Percentiles rank a stretch among this genome's conserved stretches.
phyloP scores from a whole-genome alignment of 768 basidiomycete species.

The Lactarius hengduanensis region DNA sequence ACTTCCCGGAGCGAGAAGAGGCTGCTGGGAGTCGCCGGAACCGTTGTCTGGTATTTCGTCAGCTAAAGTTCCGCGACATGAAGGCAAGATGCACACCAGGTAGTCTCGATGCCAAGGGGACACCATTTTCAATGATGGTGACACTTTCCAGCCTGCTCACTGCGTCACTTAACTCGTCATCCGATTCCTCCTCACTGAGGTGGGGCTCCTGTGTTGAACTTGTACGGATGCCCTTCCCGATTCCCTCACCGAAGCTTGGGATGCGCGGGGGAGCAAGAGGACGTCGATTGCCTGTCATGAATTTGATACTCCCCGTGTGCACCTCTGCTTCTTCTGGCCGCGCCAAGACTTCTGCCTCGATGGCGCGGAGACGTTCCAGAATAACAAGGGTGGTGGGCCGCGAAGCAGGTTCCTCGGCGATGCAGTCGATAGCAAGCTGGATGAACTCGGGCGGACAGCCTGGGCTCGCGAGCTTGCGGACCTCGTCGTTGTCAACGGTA shows the following conservation, averaged over 20 bases:
- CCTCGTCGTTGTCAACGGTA: conserved; percentile 72
- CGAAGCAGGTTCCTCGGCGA: conserved; percentile 55
- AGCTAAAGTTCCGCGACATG: not conserved
- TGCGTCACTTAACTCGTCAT: conserved; percentile 66
- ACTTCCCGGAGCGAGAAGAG: conserved; percentile 49
- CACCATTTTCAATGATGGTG: conserved; percentile 44
- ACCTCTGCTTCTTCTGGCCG: conserved; percentile 65
- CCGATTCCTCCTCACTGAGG: conserved; percentile 55
- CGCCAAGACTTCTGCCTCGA: conserved; percentile 81
- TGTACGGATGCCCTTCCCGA: conserved; percentile 56
- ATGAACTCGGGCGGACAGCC: conserved; percentile 82
- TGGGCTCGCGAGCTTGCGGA: conserved; percentile 59
- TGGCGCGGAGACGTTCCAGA: conserved; percentile 70
- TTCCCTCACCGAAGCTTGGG: conserved; percentile 79
- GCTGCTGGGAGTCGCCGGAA: conserved; percentile 37
- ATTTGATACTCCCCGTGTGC: conserved; percentile 83
- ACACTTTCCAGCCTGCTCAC: conserved; percentile 53
- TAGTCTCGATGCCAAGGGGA: conserved; percentile 12
- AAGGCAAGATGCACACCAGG: conserved; percentile 18
- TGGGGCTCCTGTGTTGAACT: conserved; percentile 34
- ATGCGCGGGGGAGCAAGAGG: conserved; percentile 66
- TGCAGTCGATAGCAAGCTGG: conserved; percentile 75
- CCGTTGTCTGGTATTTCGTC: conserved; percentile 9
- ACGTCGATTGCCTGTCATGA: conserved; percentile 68
- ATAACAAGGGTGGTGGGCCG: conserved; percentile 80